Base-by-base conservation (phyloP, 2,329 filamentous ascomycete genomes). In the Aspergillus aculeatus region DNA sequence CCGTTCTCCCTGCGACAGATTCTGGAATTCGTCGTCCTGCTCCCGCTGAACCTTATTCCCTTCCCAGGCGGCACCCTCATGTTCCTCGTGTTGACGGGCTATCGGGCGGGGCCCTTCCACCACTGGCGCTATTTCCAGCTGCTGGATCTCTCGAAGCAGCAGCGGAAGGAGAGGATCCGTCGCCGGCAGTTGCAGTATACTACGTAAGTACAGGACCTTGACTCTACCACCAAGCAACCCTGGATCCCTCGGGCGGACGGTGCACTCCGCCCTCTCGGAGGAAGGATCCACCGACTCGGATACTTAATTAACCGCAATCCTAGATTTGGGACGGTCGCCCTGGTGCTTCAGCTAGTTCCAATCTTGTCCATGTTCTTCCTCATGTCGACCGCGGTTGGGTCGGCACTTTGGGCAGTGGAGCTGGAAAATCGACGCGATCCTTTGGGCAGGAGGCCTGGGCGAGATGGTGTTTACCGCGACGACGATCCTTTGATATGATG, bases 1-100 rank as follows among this genome's bases (percentile, higher is more conserved):
- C 94, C 94, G 0, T 97, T 96, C 82, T 96, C 91, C 57, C 80
- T 96, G 56, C 85, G 91, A n/a, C 94, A 97, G 75, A 95, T 96
- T 59, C 72, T 91, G 63, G 94, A 97, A 77, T 89, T 97, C 61
- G 80, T 96, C 38, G 68, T 91, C 31, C 88, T 89, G 69, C 81
- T 93, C 1, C 90, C 95, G 1, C 83, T 99, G 60, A 98, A 96
- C 73, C 86, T 99, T 23, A 85, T 98, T 16, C 94, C 94, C 0
- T 86, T 89, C 14, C 32, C 32, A 50, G 84, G 92, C 14, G 94
- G 94, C 16, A 89, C 90, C 0, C 91, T 91, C 0, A 83, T 95
- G 63, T 99, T 97, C 73, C 84, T 99, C 62, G 77, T 96, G 58
- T 83, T 96, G 65, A 97, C 93, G 0, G 95, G 94, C 1, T 91